Base-by-base conservation (phyloP, 495 filamentous ascomycete genomes). In the Hypoxylon fragiforme region DNA sequence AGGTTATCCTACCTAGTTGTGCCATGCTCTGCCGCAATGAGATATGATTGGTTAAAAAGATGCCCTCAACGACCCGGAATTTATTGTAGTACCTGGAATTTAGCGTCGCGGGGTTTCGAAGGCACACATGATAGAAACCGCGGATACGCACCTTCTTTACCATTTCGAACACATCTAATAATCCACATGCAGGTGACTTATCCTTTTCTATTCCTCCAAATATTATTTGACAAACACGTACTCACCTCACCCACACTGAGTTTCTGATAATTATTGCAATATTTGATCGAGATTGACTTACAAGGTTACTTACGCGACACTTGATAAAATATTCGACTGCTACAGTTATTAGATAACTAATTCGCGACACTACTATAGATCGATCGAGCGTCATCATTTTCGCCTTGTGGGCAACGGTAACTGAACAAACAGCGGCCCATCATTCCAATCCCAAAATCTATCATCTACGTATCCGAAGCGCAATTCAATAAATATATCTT, bases 31-130 rank as follows among this genome's bases (percentile, higher is more conserved):
- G 19, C 30, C 46, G 34, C 22, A 12, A 48, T 18, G 48, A 31
- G 15, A 11, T 49, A 8, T 53, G 58, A 62, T 62, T 62, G 58
- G 58, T 8, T 11, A 28, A 19, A 30, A 36, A 19, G 11, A 44
- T 26, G 24, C 13, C 14, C 36, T 37, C 37, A 44, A 60, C 44
- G 32, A 54, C 39, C 57, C 50, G 44, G 44, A 14, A 54, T 49
- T 44, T 44, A 19, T 6, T 3, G 20, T 18, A 18, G 18, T 2
- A 13, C 18, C 13, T n/a, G 34, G 7, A 32, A 12, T 28, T n/a
- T 40, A 20, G 36, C 16, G 57, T 56, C 51, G 57, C 57, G 57
- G 57, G 57, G 57, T n/a, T 43, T 54, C 22, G 40, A 32, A 19
- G 52, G 24, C 21, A 32, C 30, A 28, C 26, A 39, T 38, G 37